phyloP scores from a whole-genome alignment of 805 yeast genomes.

The Pichia nanzhaoensis region DNA sequence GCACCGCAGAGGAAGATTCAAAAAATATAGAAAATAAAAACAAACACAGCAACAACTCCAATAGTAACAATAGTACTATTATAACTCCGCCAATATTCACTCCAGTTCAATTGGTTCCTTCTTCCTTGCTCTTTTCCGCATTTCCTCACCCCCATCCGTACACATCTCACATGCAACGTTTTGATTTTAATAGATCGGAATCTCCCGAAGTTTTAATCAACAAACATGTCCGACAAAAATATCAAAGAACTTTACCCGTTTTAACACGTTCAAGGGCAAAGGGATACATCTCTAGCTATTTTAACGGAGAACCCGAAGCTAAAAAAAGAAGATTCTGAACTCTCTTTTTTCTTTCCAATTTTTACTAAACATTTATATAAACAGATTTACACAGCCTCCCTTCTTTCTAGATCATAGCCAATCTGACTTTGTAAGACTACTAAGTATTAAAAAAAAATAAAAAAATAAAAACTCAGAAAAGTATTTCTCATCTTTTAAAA shows the following conservation, averaged over 20 bases:
- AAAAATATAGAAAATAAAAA: slow-evolving; percentile 1
- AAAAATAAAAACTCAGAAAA: too few relatives aligned
- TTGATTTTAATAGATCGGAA: slow-evolving; percentile 5
- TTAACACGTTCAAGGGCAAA: slow-evolving; percentile 16
- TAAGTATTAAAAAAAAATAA: too few relatives aligned
- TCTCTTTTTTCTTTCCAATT: neutral
- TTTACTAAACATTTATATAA: too few relatives aligned
- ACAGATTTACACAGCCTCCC: too few relatives aligned
- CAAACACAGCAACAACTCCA: slow-evolving; percentile 3
- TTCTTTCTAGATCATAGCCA: too few relatives aligned
- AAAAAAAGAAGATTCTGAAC: neutral
- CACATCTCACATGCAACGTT: slow-evolving; percentile 4
- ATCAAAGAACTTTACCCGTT: slow-evolving; percentile 12
- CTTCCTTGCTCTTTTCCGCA: neutral
- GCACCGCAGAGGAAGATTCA: neutral
- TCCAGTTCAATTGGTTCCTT: slow-evolving; percentile 12
- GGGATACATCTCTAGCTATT: neutral
- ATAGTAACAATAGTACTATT: too few relatives aligned
- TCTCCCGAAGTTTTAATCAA: slow-evolving; percentile 6
- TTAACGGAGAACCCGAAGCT: neutral
- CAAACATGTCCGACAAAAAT: slow-evolving; percentile 8
- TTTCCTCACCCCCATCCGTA: neutral
- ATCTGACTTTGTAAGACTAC: too few relatives aligned
- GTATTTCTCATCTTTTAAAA: too few relatives aligned
- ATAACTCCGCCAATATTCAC: slow-evolving; percentile 19